phyloP scores from a whole-genome alignment of 345 rosid genomes.

The Syzygium jambos region DNA sequence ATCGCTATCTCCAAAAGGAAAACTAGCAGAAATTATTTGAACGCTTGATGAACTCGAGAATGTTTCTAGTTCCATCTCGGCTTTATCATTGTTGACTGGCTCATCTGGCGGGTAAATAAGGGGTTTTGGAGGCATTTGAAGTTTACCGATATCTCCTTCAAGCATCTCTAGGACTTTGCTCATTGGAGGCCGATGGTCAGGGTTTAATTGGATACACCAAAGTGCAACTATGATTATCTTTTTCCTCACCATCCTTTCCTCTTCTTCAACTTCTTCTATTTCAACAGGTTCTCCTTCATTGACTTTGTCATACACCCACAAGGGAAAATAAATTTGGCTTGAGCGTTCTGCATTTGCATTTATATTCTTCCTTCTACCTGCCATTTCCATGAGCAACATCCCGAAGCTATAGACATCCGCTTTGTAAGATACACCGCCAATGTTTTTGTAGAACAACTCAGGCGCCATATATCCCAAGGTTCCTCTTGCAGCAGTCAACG shows the following conservation, averaged over 20 bases:
- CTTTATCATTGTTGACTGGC: rapidly evolving
- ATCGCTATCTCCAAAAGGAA: neutral
- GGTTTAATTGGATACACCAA: neutral
- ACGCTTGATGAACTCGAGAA: neutral
- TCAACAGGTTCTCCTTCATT: neutral
- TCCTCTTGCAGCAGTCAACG: neutral
- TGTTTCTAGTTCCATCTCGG: neutral
- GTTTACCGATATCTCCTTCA: neutral
- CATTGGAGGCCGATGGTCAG: neutral
- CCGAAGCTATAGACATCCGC: neutral
- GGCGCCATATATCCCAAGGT: neutral
- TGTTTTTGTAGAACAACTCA: neutral
- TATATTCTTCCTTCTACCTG: neutral
- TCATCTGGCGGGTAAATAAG: neutral
- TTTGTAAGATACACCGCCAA: neutral
- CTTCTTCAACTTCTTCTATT: neutral
- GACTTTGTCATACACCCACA: neutral
- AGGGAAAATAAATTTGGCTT: neutral
- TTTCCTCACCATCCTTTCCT: neutral
- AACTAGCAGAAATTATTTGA: rapidly evolving
- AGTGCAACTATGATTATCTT: neutral
- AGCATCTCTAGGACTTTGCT: neutral
- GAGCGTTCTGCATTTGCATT: neutral
- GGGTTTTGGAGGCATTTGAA: neutral
- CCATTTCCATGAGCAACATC: neutral